phyloP scores from a whole-genome alignment of 306 rosid species.

The Glycine latifolia region DNA sequence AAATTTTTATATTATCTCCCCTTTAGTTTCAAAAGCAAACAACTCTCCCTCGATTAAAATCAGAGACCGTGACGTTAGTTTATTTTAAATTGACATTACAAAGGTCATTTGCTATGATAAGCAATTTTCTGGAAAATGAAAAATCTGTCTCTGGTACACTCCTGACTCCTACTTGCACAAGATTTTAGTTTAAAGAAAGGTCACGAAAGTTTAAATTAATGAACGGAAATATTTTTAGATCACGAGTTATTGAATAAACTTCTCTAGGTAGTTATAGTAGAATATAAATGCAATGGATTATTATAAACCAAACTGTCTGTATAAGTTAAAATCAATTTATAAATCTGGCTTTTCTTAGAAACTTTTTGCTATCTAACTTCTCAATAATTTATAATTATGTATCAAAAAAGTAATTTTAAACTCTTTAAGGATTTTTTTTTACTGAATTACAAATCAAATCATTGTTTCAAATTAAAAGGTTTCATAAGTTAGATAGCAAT shows the following conservation, averaged over 20 bases:
- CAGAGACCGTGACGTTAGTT: background rate
- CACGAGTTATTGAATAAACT: background rate
- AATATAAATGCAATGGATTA: background rate
- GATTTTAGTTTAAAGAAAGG: background rate
- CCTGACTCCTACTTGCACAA: too few species aligned
- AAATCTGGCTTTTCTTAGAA: background rate
- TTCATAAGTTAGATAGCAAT: background rate
- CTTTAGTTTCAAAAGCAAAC: background rate
- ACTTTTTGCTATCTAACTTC: background rate
- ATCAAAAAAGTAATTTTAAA: too few species aligned
- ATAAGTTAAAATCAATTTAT: background rate
- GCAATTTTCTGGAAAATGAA: too few species aligned
- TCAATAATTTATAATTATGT: background rate
- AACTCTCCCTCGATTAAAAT: too few species aligned
- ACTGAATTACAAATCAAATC: background rate
- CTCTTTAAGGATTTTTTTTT: background rate
- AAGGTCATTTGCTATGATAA: background rate
- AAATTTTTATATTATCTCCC: background rate
- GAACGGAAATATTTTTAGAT: background rate
- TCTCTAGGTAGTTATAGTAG: background rate
- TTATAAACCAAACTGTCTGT: background rate
- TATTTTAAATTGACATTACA: background rate
- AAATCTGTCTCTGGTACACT: too few species aligned
- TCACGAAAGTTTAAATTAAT: background rate
- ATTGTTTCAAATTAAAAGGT: background rate